These are phyloP conservation scores for Botryosphaeria dothidea DNA, from an alignment of 2,329 filamentous ascomycete species.

Conservation along the genomic window DNA sequence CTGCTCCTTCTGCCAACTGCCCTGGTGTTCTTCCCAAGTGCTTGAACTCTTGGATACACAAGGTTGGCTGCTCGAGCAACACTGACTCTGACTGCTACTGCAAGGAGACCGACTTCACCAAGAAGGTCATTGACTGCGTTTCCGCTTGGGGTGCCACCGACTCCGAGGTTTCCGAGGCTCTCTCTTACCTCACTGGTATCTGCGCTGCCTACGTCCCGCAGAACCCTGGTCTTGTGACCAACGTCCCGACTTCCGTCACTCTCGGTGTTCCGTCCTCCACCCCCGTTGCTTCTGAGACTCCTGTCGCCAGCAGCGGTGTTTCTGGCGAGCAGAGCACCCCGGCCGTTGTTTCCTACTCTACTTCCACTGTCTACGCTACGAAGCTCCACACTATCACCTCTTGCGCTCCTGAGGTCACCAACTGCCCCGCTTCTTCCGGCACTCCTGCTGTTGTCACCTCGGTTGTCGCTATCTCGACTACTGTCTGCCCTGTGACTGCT, in stretches of 20 bases:
- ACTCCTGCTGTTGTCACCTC: conserved; percentile 9
- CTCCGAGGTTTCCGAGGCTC: conserved; percentile 67
- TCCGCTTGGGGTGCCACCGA: conserved; percentile 71
- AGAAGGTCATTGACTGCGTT: conserved; percentile 79
- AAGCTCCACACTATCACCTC: conserved; percentile 11
- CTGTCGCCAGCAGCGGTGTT: not conserved
- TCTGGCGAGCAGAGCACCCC: conserved; percentile 6
- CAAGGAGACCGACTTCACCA: conserved; percentile 72
- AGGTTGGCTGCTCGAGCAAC: conserved; percentile 79
- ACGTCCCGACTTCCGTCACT: conserved; percentile 63
- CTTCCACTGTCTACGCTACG: conserved; percentile 16
- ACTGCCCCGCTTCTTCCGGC: conserved; percentile 25
- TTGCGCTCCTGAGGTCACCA: conserved; percentile 15
- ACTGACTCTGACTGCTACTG: conserved; percentile 85
- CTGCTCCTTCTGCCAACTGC: conserved; percentile 40
- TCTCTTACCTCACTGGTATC: conserved; percentile 87
- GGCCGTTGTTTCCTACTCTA: conserved; percentile 7
- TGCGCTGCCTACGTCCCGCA: conserved; percentile 72
- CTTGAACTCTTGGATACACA: conserved; percentile 82
- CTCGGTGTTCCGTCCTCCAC: conserved; percentile 45
- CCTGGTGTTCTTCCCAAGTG: conserved; percentile 80
- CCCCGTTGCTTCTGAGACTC: conserved; percentile 42
- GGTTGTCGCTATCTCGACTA: conserved; percentile 6
- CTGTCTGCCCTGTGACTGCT: conserved; percentile 12
- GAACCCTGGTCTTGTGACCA: conserved; percentile 86